Conservation (phyloP, 129 eudicot species). For the Chrysanthemum makinoi region DNA sequence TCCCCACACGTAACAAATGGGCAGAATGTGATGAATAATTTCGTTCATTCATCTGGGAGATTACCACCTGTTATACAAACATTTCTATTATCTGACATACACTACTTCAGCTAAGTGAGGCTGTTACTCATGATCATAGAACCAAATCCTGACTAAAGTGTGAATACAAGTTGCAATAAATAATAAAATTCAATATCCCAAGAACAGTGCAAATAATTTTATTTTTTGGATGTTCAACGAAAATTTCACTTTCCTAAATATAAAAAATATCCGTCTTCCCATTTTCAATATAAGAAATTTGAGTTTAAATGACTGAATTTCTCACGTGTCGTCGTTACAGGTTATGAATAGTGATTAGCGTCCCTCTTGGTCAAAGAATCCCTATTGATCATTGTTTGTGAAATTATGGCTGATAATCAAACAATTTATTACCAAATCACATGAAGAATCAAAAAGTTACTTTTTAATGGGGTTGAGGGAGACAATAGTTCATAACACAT, state of each 20-base stretch:
- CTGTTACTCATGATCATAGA: too few species aligned
- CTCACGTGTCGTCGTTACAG: too few species aligned
- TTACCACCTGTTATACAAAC: constrained; percentile 62
- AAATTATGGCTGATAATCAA: background rate
- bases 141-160: background rate
- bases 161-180: background rate
- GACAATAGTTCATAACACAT: background rate
- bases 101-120: too few species aligned
- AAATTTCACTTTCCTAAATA: background rate
- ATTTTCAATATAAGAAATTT: too few species aligned
- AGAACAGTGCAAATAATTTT: background rate
- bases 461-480: background rate
- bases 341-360: too few species aligned
- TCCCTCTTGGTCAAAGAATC: too few species aligned
- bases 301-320: too few species aligned
- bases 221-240: background rate
- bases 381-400: background rate
- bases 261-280: too few species aligned
- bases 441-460: background rate
- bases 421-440: too few species aligned
- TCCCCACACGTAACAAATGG: constrained; percentile 84
- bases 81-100: background rate
- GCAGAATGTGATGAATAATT: constrained; percentile 81
- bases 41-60: constrained; percentile 93
- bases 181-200: too few species aligned